phyloP scores from a whole-genome alignment of 1,139 yeast genomes.

The Candida albicans region DNA sequence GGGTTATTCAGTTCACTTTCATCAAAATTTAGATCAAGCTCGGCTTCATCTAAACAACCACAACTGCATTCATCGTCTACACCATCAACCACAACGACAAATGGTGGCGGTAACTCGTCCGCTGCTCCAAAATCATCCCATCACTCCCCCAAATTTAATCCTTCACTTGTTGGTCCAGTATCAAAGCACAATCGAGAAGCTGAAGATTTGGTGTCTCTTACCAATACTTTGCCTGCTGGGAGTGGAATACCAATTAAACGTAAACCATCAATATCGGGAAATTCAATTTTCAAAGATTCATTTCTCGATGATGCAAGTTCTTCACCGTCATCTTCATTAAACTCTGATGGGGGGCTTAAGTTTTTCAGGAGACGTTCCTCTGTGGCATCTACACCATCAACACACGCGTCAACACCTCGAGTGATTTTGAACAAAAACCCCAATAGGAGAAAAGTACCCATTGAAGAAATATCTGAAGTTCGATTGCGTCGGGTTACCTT shows the following conservation, averaged over 20 bases:
- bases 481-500: constrained; percentile 70
- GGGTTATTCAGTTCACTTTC: constrained; percentile 54
- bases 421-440: constrained; percentile 50
- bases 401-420: constrained; percentile 26
- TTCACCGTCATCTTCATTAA: constrained; percentile 3
- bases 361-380: constrained; percentile 17
- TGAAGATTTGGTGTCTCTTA: constrained; percentile 24
- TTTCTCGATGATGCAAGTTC: constrained; percentile 9
- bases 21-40: constrained; percentile 48
- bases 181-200: constrained; percentile 11
- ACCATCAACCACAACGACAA: constrained; percentile 6
- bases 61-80: constrained; percentile 8
- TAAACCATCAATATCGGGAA: constrained; percentile 11
- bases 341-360: constrained; percentile 6
- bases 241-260: constrained; percentile 17
- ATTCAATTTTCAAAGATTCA: constrained; percentile 15
- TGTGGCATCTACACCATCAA: constrained; percentile 6
- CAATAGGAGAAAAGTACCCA: constrained; percentile 33
- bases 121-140: constrained; percentile 7
- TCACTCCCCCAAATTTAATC: constrained; percentile 18
- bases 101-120: constrained; percentile 6
- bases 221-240: constrained; percentile 24
- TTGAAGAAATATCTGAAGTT: constrained; percentile 36
- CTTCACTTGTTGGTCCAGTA: constrained; percentile 20
- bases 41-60: constrained; percentile 19